phyloP scores from a whole-genome alignment of 2,329 filamentous ascomycete species.

The Cyphellophora attinorum region DNA sequence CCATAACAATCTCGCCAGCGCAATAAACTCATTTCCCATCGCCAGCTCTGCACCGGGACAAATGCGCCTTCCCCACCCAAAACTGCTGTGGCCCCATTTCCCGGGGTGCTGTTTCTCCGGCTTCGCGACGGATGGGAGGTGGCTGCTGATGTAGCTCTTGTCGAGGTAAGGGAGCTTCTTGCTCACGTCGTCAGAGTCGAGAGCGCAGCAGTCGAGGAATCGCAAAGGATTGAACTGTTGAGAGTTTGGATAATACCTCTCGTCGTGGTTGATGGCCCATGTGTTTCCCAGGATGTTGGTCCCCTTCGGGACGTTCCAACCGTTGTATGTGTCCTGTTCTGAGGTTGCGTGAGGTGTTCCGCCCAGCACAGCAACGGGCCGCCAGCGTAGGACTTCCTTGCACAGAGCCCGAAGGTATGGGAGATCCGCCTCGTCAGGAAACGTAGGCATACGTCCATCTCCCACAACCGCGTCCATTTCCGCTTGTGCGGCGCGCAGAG shows the following conservation, averaged over 20 bases:
- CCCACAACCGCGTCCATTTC: constrained; percentile 35
- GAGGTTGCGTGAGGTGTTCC: constrained; percentile 25
- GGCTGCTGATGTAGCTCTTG: constrained; percentile 28
- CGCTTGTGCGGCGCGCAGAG: constrained; percentile 33
- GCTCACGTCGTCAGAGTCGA: constrained; percentile 42
- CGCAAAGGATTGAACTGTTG: constrained; percentile 45
- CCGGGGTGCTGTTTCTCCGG: constrained; percentile 33
- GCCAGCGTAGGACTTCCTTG: constrained; percentile 29
- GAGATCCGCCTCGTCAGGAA: constrained; percentile 26
- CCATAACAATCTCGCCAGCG: constrained; percentile 41
- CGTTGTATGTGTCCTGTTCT: constrained; percentile 37
- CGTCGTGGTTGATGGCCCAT: constrained; percentile 43
- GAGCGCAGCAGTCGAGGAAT: constrained; percentile 42
- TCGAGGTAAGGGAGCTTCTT: constrained; percentile 33
- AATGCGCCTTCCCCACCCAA: constrained; percentile 46
- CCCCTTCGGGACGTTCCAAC: constrained; percentile 40
- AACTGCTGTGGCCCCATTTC: constrained; percentile 36
- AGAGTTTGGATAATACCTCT: constrained; percentile 40
- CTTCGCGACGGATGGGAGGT: constrained; percentile 28
- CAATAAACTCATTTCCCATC: constrained; percentile 35
- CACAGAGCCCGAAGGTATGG: constrained; percentile 30
- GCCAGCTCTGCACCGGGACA: constrained; percentile 29
- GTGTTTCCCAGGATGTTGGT: constrained; percentile 31
- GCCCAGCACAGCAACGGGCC: constrained; percentile 26
- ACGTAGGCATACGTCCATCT: constrained; percentile 25